Conservation (phyloP, 2,329 filamentous ascomycete genomes). For the Talaromyces albobiverticillius region DNA sequence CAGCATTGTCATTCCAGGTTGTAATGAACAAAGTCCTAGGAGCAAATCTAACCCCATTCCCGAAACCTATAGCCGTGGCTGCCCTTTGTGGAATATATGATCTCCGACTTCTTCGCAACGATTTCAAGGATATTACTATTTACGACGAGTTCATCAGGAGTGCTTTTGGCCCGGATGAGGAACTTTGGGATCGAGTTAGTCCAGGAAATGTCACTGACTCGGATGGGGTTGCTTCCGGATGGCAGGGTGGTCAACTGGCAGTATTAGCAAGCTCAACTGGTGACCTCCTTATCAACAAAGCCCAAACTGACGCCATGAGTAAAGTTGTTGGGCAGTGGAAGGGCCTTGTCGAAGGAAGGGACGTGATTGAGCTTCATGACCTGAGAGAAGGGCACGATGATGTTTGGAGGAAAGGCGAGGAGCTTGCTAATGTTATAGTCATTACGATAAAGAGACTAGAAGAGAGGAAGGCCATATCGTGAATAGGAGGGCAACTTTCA, state of each 20-base stretch:
- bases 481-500: not conserved
- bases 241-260: slow-evolving; percentile 32
- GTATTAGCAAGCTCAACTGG: slow-evolving; percentile 41
- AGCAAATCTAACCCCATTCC: slow-evolving; percentile 13
- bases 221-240: slow-evolving; percentile 31
- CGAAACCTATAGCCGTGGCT: slow-evolving; percentile 36
- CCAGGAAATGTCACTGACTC: slow-evolving; percentile 32
- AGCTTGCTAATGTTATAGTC: slow-evolving; percentile 37
- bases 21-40: slow-evolving; percentile 32
- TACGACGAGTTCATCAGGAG: slow-evolving; percentile 41
- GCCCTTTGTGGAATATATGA: slow-evolving; percentile 48
- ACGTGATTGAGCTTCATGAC: slow-evolving; percentile 36
- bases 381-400: slow-evolving; percentile 41
- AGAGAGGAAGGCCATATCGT: not conserved
- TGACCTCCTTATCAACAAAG: slow-evolving; percentile 40
- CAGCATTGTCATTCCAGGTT: slow-evolving; percentile 44
- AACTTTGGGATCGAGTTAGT: slow-evolving; percentile 37
- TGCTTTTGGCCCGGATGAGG: slow-evolving; percentile 41
- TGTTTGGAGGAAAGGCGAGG: slow-evolving; percentile 39
- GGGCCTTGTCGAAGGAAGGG: slow-evolving; percentile 38
- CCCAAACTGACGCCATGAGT: slow-evolving; percentile 45
- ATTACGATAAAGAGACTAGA: slow-evolving; percentile 28
- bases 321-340: slow-evolving; percentile 51
- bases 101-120: slow-evolving; percentile 34
- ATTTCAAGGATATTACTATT: slow-evolving; percentile 26